phyloP scores from a whole-genome alignment of 441 rosid genomes.

The Aleurites moluccanus region DNA sequence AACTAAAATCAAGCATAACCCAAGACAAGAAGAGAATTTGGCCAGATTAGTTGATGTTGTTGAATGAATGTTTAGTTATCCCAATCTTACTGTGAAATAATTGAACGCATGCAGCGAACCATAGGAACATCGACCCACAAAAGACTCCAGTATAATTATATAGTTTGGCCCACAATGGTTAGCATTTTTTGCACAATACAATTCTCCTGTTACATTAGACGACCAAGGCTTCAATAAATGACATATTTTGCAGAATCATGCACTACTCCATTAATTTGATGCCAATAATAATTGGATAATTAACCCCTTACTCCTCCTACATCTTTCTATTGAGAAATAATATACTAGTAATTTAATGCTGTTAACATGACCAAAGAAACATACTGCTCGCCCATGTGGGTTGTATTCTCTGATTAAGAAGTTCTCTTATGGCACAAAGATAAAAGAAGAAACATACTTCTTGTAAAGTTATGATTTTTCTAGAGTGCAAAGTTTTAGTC shows the following conservation, averaged over 20 bases:
- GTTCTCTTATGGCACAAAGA: background rate
- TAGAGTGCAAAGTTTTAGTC: background rate
- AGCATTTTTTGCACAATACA: background rate
- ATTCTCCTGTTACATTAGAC: constrained; percentile 1
- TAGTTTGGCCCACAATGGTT: constrained; percentile 6
- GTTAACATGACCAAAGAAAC: background rate
- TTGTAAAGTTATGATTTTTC: background rate
- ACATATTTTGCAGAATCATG: background rate
- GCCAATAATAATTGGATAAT: background rate
- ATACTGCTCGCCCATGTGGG: constrained; percentile 1
- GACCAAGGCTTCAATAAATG: background rate
- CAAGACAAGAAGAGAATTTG: background rate
- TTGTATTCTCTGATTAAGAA: background rate
- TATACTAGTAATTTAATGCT: background rate
- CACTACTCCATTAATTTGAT: background rate
- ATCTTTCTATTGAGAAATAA: background rate
- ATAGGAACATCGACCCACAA: background rate
- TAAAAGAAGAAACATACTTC: background rate
- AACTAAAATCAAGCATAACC: background rate
- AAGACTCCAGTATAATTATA: background rate
- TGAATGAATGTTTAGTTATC: background rate
- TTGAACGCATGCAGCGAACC: background rate
- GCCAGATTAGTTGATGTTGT: constrained; percentile 1
- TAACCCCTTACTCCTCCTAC: background rate
- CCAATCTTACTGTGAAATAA: background rate